These are phyloP conservation scores for Alternaria incomplexa DNA, from an alignment of 2,329 filamentous ascomycete genomes.

Conservation along the genomic window DNA sequence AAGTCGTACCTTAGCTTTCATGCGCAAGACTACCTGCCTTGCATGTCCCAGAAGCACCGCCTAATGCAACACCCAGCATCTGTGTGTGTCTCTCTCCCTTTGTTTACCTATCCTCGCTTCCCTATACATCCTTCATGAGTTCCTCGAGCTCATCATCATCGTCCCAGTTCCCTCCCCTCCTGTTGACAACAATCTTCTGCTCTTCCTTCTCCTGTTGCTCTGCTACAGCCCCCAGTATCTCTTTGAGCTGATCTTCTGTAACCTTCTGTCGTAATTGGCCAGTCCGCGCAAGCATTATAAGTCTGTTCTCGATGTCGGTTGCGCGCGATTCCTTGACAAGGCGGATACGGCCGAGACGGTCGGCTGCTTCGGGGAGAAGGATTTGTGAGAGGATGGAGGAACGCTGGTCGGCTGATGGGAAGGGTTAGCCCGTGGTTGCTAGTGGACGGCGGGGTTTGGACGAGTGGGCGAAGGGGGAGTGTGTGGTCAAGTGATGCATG, in stretches of 20 bases:
- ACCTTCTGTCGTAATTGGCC: constrained; percentile 89
- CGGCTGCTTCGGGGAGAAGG: constrained; percentile 89
- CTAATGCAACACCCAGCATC: constrained; percentile 12
- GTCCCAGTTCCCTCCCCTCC: constrained; percentile 78
- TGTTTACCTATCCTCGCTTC: neutral
- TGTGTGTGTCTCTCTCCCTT: neutral
- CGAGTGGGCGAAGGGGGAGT: neutral
- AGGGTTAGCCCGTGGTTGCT: constrained; percentile 20
- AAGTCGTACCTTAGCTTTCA: neutral
- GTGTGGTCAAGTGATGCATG: constrained; percentile 25
- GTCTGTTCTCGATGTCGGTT: constrained; percentile 85
- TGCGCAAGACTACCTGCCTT: neutral
- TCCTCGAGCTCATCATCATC: constrained; percentile 78
- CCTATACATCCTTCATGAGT: constrained; percentile 46
- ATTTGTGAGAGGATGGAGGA: constrained; percentile 85
- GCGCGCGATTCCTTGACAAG: constrained; percentile 94
- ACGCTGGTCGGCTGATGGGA: constrained; percentile 69
- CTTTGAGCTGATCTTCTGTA: constrained; percentile 91
- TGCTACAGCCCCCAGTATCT: constrained; percentile 82
- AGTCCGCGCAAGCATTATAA: constrained; percentile 87
- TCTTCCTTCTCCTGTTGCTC: constrained; percentile 70
- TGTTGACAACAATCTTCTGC: constrained; percentile 80
- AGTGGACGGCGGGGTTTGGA: constrained; percentile 39
- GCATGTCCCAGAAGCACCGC: constrained; percentile 9
- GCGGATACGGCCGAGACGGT: constrained; percentile 91